Evolutionary conservation across 2,329 filamentous ascomycete species (phyloP).

Genomic region (Dactylellina sp.): DNA sequence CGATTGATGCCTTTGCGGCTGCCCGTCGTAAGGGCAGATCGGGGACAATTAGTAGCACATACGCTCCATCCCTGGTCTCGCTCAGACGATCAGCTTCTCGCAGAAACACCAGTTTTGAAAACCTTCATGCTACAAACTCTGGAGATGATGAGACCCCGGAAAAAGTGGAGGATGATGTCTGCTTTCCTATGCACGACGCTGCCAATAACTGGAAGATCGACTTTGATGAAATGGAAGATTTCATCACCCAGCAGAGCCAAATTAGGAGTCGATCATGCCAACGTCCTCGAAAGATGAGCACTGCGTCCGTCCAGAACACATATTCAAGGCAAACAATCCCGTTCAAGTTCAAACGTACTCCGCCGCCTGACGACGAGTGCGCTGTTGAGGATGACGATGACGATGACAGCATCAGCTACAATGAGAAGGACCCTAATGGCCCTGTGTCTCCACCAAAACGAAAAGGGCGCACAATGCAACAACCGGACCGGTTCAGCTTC

Average conservation of each 20-base stretch:
- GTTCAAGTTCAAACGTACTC: conserved; percentile 47
- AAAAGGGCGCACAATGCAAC: conserved; percentile 31
- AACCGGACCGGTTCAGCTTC: conserved; percentile 88
- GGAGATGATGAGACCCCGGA: conserved; percentile 74
- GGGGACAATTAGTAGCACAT: conserved; percentile 71
- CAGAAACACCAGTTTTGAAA: conserved; percentile 60
- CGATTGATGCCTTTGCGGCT: conserved; percentile 90
- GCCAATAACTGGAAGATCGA: conserved; percentile 84
- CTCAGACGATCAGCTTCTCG: conserved; percentile 59
- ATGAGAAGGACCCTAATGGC: conserved; percentile 37
- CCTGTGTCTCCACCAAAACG: conserved; percentile 15
- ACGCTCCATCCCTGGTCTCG: conserved; percentile 67
- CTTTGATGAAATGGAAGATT: conserved; percentile 93
- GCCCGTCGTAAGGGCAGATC: conserved; percentile 78
- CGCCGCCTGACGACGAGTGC: conserved; percentile 44
- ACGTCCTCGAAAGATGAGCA: conserved; percentile 60
- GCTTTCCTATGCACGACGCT: conserved; percentile 82
- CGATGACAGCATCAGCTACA: conserved; percentile 38
- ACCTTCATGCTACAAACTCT: conserved; percentile 69
- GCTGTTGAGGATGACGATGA: conserved; percentile 55
- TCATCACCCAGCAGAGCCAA: conserved; percentile 72
- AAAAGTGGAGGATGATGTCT: conserved; percentile 86
- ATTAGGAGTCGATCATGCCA: conserved; percentile 53
- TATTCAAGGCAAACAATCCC: conserved; percentile 55
- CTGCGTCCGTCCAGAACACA: conserved; percentile 50